Evolutionary conservation across 768 basidiomycete genomes (phyloP).

Genomic region (Leccinum disarticulatum): DNA sequence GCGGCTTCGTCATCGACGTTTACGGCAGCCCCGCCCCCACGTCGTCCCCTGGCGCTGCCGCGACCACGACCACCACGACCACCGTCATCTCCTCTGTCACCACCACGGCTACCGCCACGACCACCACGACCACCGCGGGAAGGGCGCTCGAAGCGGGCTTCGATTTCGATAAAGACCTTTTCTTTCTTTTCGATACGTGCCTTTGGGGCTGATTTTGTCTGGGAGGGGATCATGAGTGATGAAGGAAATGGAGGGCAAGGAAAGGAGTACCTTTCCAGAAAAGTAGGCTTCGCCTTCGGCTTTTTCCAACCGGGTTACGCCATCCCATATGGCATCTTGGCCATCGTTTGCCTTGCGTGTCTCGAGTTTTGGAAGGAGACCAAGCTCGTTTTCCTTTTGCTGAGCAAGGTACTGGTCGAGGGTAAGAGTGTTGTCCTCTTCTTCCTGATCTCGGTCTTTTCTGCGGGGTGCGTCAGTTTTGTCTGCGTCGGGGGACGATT

Average conservation of each 20-base stretch:
- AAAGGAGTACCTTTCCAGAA: slow-evolving; percentile 75
- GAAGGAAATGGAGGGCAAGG: not conserved
- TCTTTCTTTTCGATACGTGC: slow-evolving; percentile 78
- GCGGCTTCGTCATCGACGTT: slow-evolving; percentile 82
- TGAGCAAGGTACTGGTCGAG: slow-evolving; percentile 91
- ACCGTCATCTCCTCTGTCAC: slow-evolving; percentile 50
- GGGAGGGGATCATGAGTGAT: slow-evolving; percentile 4
- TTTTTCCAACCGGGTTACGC: slow-evolving; percentile 63
- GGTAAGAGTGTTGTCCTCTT: slow-evolving; percentile 92
- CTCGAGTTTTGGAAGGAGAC: slow-evolving; percentile 76
- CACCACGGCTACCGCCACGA: slow-evolving; percentile 29
- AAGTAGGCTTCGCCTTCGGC: slow-evolving; percentile 76
- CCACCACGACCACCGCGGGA: slow-evolving; percentile 59
- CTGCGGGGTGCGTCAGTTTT: slow-evolving; percentile 39
- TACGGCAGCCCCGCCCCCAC: slow-evolving; percentile 46
- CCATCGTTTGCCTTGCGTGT: slow-evolving; percentile 77
- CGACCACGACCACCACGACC: slow-evolving; percentile 44
- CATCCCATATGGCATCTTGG: slow-evolving; percentile 68
- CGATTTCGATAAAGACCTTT: slow-evolving; percentile 91
- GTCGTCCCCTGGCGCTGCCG: slow-evolving; percentile 38
- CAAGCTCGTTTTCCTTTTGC: slow-evolving; percentile 59
- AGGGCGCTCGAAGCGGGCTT: slow-evolving; percentile 84
- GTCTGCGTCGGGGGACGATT: slow-evolving; percentile 35
- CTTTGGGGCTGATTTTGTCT: slow-evolving; percentile 71
- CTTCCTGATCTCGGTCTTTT: slow-evolving; percentile 67